These are phyloP conservation scores for Aspergillus viridinutans DNA, from an alignment of 2,329 filamentous ascomycete genomes.

Conservation along the genomic window DNA sequence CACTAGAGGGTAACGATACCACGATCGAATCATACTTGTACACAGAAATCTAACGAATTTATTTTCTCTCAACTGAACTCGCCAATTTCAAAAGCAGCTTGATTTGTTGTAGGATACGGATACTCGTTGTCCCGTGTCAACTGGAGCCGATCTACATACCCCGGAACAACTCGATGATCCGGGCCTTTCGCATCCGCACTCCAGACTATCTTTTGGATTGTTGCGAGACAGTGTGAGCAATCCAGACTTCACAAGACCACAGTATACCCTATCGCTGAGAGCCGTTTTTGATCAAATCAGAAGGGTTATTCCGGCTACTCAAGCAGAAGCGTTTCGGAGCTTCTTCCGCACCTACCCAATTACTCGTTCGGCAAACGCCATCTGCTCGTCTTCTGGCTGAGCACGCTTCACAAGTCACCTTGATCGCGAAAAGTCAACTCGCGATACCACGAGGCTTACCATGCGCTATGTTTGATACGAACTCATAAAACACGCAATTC, in stretches of 20 bases:
- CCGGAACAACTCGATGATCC: slow-evolving; percentile 17
- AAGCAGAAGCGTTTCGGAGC: not conserved
- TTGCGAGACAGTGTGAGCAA: not conserved
- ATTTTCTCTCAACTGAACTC: not conserved
- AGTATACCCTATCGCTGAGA: not conserved
- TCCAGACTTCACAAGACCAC: not conserved
- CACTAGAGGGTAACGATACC: slow-evolving; percentile 12
- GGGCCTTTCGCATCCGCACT: slow-evolving; percentile 3
- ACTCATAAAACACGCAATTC: slow-evolving; percentile 1
- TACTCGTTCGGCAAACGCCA: not conserved
- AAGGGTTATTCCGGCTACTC: not conserved
- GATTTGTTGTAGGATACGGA: not conserved
- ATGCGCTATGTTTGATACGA: slow-evolving; percentile 12
- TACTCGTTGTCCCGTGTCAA: not conserved
- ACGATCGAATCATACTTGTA: slow-evolving; percentile 2
- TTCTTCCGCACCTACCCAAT: not conserved
- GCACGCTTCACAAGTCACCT: not conserved
- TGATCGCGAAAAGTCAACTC: not conserved
- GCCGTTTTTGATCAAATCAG: not conserved
- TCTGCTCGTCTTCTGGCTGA: not conserved
- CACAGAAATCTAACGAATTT: not conserved
- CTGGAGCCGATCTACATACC: not conserved
- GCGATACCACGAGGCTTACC: slow-evolving; percentile 16
- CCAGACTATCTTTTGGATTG: slow-evolving; percentile 4
- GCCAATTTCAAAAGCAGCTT: not conserved